phyloP scores from a whole-genome alignment of 768 basidiomycete genomes.

The Russula sp. region DNA sequence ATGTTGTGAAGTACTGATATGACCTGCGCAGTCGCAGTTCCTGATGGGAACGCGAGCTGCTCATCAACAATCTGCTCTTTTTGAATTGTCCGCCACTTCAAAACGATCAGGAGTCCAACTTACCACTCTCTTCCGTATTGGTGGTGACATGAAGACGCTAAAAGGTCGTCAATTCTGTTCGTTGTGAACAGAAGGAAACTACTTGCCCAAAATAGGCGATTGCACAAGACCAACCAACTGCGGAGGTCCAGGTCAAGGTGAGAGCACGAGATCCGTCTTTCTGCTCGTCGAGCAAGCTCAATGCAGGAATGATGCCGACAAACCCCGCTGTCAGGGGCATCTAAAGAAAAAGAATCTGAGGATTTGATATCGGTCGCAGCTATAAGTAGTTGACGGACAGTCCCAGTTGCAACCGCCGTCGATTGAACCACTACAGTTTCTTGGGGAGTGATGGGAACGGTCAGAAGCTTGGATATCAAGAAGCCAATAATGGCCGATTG shows the following conservation, averaged over 20 bases:
- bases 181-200: neutral
- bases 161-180: constrained; percentile 7
- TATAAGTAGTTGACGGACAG: constrained; percentile 29
- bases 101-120: constrained; percentile 27
- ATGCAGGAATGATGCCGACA: constrained; percentile 89
- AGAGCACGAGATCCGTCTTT: constrained; percentile 76
- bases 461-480: constrained; percentile 70
- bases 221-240: constrained; percentile 82
- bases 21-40: constrained; percentile 93
- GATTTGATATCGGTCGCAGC: neutral
- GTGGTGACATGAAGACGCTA: constrained; percentile 94
- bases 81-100: neutral
- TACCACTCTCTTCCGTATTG: constrained; percentile 91
- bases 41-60: constrained; percentile 89
- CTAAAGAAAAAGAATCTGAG: constrained; percentile 24
- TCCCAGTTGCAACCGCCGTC: constrained; percentile 91
- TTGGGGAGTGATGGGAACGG: constrained; percentile 74
- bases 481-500: constrained; percentile 93
- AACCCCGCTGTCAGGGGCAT: constrained; percentile 87
- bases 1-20: constrained; percentile 83
- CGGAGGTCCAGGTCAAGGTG: constrained; percentile 61
- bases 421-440: constrained; percentile 94
- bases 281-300: constrained; percentile 66
- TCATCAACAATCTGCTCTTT: constrained; percentile 78
- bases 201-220: constrained; percentile 88